A percentile compares a stretch with the other conserved stretches of the same genome.
Evolutionary conservation across 2,329 filamentous ascomycete genomes (phyloP).

Genomic region (Ascochyta rabiei): DNA sequence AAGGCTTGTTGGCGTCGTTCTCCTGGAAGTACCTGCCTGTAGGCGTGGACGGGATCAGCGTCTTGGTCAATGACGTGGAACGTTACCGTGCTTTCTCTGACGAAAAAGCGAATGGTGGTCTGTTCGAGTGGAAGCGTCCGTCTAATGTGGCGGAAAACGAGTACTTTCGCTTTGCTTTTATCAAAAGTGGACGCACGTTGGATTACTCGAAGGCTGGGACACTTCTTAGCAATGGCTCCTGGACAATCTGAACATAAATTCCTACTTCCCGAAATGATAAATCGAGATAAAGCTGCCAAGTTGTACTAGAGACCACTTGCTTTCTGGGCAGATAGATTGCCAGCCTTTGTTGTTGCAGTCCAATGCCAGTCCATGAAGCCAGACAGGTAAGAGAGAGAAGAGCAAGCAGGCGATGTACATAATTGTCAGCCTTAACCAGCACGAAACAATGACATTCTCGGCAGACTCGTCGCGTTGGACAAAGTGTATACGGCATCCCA

Average conservation of each 20-base stretch:
- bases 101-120: conserved; percentile 16
- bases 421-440: not conserved
- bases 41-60: conserved; percentile 72
- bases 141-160: conserved; percentile 32
- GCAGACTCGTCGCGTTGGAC: too few relatives aligned
- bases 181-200: conserved; percentile 33
- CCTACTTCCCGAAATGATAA: not conserved
- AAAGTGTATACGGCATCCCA: too few relatives aligned
- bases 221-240: conserved; percentile 36
- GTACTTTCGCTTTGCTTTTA: conserved; percentile 46
- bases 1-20: conserved; percentile 64
- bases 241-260: conserved; percentile 18
- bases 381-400: not conserved
- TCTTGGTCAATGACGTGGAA: conserved; percentile 86
- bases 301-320: not conserved
- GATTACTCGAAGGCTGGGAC: conserved; percentile 43
- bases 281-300: not conserved
- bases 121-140: conserved; percentile 51
- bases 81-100: conserved; percentile 49
- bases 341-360: not conserved
- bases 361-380: not conserved
- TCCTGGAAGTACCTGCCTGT: conserved; percentile 56
- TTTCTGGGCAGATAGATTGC: not conserved
- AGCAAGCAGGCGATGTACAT: conserved; percentile 1
- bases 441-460: too few relatives aligned